Evolutionary conservation across 139 green algal genomes (phyloP).

Genomic region (Choricystis sp.): DNA sequence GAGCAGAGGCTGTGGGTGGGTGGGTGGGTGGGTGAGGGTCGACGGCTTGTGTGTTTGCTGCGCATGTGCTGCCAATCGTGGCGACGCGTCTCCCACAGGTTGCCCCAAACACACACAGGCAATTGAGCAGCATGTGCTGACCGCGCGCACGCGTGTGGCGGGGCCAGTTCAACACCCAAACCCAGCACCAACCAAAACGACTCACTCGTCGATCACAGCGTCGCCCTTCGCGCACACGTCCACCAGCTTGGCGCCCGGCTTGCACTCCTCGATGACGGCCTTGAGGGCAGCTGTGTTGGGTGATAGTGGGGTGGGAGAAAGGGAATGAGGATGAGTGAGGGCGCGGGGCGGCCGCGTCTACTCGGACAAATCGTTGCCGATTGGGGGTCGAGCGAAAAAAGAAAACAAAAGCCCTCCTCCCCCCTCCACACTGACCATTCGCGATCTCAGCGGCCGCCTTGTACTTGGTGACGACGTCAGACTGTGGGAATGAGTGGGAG

Average conservation of each 20-base stretch:
- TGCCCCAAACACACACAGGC: too few species aligned
- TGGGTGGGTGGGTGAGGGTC: background rate
- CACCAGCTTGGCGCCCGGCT: conserved; percentile 76
- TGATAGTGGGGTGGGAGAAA: too few species aligned
- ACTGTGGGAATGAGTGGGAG: conserved; percentile 24
- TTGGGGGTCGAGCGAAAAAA: background rate
- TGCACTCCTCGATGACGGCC: conserved; percentile 45
- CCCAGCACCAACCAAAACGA: too few species aligned
- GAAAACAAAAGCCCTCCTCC: background rate
- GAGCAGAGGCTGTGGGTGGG: conserved; percentile 33
- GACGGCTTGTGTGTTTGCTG: background rate
- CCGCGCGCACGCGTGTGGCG: too few species aligned
- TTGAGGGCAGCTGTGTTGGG: conserved; percentile 61
- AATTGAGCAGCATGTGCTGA: too few species aligned
- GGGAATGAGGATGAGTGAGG: background rate
- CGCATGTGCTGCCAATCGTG: too few species aligned
- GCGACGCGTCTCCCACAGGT: too few species aligned
- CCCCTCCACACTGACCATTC: conserved; percentile 62
- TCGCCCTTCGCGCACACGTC: conserved; percentile 78
- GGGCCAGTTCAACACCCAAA: too few species aligned
- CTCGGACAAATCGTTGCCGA: background rate
- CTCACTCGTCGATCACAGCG: conserved; percentile 61
- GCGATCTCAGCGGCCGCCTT: conserved; percentile 92
- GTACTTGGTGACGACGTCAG: conserved; percentile 97
- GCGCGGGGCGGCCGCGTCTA: background rate